Evolutionary conservation across 805 yeast genomes (phyloP).

Genomic region (Sugiyamaella smithiae): DNA sequence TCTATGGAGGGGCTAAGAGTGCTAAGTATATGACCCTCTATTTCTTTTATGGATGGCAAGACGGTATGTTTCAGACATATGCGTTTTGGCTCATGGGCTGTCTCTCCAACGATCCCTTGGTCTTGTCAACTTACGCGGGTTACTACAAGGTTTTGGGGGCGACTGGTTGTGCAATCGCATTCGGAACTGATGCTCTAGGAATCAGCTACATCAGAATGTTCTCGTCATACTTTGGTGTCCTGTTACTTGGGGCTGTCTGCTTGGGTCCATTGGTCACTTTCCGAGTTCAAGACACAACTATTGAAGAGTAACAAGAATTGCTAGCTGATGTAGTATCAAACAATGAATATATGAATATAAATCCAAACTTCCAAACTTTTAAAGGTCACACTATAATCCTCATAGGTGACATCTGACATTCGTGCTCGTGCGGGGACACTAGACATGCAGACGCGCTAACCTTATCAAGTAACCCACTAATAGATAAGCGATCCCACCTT

Average conservation of each 20-base stretch:
- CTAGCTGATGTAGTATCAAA: no score
- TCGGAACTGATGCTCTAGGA: slow-evolving; percentile 33
- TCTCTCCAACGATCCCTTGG: slow-evolving; percentile 46
- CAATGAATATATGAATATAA: no score
- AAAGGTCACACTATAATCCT: no score
- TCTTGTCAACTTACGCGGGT: slow-evolving; percentile 47
- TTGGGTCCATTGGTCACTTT: background rate
- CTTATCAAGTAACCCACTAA: no score
- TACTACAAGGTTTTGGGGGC: slow-evolving; percentile 49
- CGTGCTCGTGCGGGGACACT: no score
- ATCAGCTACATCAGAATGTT: background rate
- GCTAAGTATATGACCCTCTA: slow-evolving; percentile 51
- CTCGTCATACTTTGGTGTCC: background rate
- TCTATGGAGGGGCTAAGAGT: slow-evolving; percentile 33
- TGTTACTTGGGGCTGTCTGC: background rate
- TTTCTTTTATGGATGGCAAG: slow-evolving; percentile 46
- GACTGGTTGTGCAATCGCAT: slow-evolving; percentile 48
- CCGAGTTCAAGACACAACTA: background rate
- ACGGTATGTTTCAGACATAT: slow-evolving; percentile 47
- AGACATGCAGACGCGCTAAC: no score
- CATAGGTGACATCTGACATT: no score
- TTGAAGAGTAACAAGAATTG: background rate
- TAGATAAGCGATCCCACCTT: no score
- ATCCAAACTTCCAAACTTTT: no score
- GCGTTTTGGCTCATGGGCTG: slow-evolving; percentile 47